These are phyloP conservation scores for Metrosideros polymorpha DNA, from an alignment of 441 rosid species.

Conservation along the genomic window DNA sequence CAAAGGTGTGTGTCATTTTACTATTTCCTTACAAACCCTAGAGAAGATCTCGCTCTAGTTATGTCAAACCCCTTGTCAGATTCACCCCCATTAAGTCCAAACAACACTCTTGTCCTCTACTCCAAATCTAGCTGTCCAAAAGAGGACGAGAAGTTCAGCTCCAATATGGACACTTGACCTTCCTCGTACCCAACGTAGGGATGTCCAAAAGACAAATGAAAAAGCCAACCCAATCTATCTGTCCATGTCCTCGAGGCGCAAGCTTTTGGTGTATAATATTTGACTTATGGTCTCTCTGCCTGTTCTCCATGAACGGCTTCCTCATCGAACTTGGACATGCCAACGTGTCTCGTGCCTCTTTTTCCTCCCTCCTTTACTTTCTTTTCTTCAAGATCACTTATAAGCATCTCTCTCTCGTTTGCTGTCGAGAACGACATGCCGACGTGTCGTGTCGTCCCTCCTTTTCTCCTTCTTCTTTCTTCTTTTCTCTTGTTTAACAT, in stretches of 20 bases:
- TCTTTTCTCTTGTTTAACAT: constrained; percentile 11
- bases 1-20: not conserved
- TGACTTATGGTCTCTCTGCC: constrained; percentile 14
- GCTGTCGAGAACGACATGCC: not conserved
- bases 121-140: not conserved
- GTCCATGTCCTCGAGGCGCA: not conserved
- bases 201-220: not conserved
- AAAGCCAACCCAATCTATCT: not conserved
- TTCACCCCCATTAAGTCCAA: not conserved
- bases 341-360: constrained; percentile 24
- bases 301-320: constrained; percentile 1
- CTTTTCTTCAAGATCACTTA: not conserved
- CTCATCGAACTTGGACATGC: constrained; percentile 1
- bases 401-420: not conserved
- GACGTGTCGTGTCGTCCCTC: not conserved
- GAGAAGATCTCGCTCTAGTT: not conserved
- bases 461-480: not conserved
- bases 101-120: not conserved
- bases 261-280: constrained; percentile 9
- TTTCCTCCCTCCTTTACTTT: not conserved
- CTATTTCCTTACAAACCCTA: not conserved
- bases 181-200: not conserved
- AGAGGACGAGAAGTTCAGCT: not conserved
- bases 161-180: not conserved
- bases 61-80: not conserved